Evolutionary conservation across 164 flowering plant genomes (phyloP), one percentile per base, ranked within the genome.

Genomic region (Magnolia officinalis): DNA sequence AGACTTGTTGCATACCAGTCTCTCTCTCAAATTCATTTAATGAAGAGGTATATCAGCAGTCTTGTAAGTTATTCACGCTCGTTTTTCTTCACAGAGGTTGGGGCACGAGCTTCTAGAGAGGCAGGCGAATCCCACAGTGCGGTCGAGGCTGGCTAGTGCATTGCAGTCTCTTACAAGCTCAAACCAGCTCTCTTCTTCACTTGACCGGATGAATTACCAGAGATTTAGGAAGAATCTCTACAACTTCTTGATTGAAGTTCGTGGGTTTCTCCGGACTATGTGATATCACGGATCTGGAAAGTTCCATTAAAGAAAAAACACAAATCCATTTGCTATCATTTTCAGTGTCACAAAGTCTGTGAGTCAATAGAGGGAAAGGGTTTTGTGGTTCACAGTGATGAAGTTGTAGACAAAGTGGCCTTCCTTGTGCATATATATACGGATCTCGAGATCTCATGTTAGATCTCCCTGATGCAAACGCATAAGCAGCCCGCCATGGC

Each of bases 141-240:
- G 49, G 77, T 82, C 90, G 63, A 90, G 98, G 81, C 80, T 96
- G 77, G 81, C 87, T 63, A 91, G 86, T 78, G 95, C 98, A 23
- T 77, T 96, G 77, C 95, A 90, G 52, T 75, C 88, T 63, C 95
- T 96, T 14, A 92, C 91, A 45, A 89, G 86, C 73, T 81, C 99
- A 24, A 94, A 91, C 78, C 86, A 92, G 77, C 89, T 96, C 23
- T 86, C 96, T 55, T 81, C 86, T 4, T 77, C 89, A 2, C 93
- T 92, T 65, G 96, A 93, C 71, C 92, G 97, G 0, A 11, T 81
- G 24, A 96, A 93, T 77, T 85, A 85, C 84, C 90, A 90, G 79
- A 88, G 83, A 76, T 96, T 94, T 82, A 86, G 98, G 75, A 92
- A 88, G 82, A 96, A 96, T 80, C 82, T 96, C 6, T 83, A 75